A percentile compares a stretch with the other conserved stretches of the same genome.
Evolutionary conservation across 2,329 filamentous ascomycete species (phyloP).

Genomic region (Neopestalotiopsis rosae): DNA sequence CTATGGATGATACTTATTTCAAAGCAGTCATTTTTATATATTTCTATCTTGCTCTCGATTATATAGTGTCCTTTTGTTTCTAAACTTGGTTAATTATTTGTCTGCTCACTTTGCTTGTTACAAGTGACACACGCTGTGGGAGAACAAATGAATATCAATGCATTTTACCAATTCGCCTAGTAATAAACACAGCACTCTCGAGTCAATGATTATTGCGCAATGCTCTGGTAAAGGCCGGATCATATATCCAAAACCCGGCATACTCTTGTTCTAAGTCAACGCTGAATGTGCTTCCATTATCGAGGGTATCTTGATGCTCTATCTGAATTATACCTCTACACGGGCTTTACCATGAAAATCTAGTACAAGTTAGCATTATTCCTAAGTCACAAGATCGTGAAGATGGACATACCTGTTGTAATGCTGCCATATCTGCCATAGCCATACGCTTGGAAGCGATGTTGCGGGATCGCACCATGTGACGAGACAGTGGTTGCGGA

Average conservation of each 20-base stretch:
- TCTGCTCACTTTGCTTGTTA: no score
- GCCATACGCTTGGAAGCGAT: constrained; percentile 90
- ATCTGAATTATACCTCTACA: constrained; percentile 23
- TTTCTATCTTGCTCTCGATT: no score
- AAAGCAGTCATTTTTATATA: background rate
- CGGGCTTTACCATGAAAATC: constrained; percentile 41
- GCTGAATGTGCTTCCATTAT: constrained; percentile 1
- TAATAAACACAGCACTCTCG: no score
- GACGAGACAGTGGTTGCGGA: constrained; percentile 61
- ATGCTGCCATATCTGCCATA: constrained; percentile 77
- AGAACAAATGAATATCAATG: no score
- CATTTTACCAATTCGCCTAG: no score
- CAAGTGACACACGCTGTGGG: no score
- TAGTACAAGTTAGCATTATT: constrained; percentile 27
- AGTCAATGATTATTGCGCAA: no score
- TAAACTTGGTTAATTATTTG: no score
- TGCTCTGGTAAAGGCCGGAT: background rate
- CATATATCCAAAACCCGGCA: background rate
- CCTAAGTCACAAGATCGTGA: background rate
- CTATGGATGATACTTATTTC: background rate
- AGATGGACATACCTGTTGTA: constrained; percentile 75
- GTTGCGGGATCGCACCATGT: constrained; percentile 78
- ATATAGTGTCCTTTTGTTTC: no score
- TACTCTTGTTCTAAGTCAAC: background rate
- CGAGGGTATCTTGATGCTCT: constrained; percentile 14